phyloP scores from a whole-genome alignment of 768 basidiomycete species.

The Nidularia sp. region DNA sequence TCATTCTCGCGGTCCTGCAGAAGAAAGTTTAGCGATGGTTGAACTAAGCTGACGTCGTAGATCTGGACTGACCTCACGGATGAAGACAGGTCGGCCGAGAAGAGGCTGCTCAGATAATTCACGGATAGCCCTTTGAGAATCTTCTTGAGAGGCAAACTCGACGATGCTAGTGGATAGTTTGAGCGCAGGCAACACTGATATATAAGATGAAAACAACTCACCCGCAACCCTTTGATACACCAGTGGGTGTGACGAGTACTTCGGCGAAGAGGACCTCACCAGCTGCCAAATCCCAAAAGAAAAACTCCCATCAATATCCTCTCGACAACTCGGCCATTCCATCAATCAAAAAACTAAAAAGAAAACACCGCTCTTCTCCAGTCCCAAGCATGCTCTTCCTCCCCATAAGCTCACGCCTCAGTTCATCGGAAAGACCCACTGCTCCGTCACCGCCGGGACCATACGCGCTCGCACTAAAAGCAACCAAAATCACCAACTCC shows the following conservation, averaged over 20 bases:
- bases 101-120: slow-evolving; percentile 87
- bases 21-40: slow-evolving; percentile 3
- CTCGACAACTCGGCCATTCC: slow-evolving; percentile 61
- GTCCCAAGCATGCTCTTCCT: slow-evolving; percentile 24
- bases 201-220: slow-evolving; percentile 37
- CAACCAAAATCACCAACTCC: slow-evolving; percentile 1
- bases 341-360: slow-evolving; percentile 42
- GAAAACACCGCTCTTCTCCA: slow-evolving; percentile 19
- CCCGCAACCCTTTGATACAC: slow-evolving; percentile 99
- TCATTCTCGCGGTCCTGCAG: slow-evolving; percentile 92
- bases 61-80: slow-evolving; percentile 71
- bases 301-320: slow-evolving; percentile 96
- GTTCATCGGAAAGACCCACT: slow-evolving; percentile 26
- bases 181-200: slow-evolving; percentile 9
- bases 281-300: slow-evolving; percentile 92
- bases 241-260: slow-evolving; percentile 94
- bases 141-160: slow-evolving; percentile 88
- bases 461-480: slow-evolving; percentile 4
- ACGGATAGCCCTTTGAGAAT: slow-evolving; percentile 83
- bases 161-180: slow-evolving; percentile 71
- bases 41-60: background rate
- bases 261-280: slow-evolving; percentile 99
- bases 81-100: slow-evolving; percentile 93
- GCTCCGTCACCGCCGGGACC: slow-evolving; percentile 16
- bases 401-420: slow-evolving; percentile 36